Percentiles rank a stretch among this genome's conserved stretches.
phyloP scores from a whole-genome alignment of 1,284 basidiomycete species.

The Ustilago curta region DNA sequence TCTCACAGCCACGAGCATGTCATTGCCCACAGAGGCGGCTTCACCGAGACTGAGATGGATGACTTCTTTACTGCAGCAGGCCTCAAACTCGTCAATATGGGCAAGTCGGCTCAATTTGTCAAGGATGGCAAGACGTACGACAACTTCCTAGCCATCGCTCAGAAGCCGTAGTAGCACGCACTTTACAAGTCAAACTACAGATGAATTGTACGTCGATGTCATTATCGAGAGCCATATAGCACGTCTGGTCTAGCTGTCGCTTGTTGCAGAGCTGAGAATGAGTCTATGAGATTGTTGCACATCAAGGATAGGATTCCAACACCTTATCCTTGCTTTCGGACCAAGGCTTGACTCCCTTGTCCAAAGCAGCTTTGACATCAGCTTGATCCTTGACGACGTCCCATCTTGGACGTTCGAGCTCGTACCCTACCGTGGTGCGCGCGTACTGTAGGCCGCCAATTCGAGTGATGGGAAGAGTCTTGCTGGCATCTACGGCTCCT shows the following conservation, averaged over 20 bases:
- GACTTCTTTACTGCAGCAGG: slow-evolving; percentile 36
- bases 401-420: slow-evolving; percentile 55
- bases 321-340: slow-evolving; percentile 46
- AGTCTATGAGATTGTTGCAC: background rate
- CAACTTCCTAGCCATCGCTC: slow-evolving; percentile 46
- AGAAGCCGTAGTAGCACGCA: slow-evolving; percentile 18
- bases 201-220: too few species aligned
- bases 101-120: slow-evolving; percentile 36
- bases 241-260: too few species aligned
- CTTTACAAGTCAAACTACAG: background rate
- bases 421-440: slow-evolving; percentile 42
- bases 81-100: slow-evolving; percentile 40
- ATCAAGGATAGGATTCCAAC: slow-evolving; percentile 37
- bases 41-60: slow-evolving; percentile 36
- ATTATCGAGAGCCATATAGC: too few species aligned
- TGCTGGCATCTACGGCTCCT: slow-evolving; percentile 46
- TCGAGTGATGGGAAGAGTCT: slow-evolving; percentile 52
- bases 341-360: slow-evolving; percentile 28
- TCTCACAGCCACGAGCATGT: slow-evolving; percentile 36
- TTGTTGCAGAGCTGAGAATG: background rate
- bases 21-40: slow-evolving; percentile 47
- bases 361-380: slow-evolving; percentile 45
- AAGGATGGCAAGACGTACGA: slow-evolving; percentile 36
- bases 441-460: slow-evolving; percentile 57
- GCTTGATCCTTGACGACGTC: slow-evolving; percentile 33